These are phyloP conservation scores for Coemansia reversa DNA, from an alignment of 192 early-diverging fungal genomes.

Conservation along the genomic window DNA sequence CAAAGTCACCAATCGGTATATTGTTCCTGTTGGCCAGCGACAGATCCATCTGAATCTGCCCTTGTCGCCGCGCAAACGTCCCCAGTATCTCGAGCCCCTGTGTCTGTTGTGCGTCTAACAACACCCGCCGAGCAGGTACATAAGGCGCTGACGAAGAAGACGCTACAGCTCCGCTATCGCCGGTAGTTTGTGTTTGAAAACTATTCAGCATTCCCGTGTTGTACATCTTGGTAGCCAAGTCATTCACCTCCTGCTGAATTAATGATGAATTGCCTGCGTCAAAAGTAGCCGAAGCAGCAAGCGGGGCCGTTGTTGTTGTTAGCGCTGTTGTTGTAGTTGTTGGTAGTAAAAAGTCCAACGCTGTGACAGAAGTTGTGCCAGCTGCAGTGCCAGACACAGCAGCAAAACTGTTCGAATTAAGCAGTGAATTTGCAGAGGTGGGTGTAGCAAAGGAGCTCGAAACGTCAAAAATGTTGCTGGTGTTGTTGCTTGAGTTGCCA, in stretches of 20 bases:
- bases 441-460: constrained; percentile 24
- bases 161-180: neutral
- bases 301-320: neutral
- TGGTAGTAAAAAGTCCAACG: neutral
- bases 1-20: constrained; percentile 61
- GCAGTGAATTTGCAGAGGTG: constrained; percentile 2
- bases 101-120: constrained; percentile 52
- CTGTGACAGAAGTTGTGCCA: neutral
- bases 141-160: constrained; percentile 16
- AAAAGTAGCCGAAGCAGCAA: too few relatives aligned
- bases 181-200: neutral
- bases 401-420: neutral
- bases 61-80: constrained; percentile 59
- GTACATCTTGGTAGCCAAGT: constrained; percentile 43
- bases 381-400: neutral
- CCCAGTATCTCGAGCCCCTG: constrained; percentile 58
- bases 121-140: constrained; percentile 44
- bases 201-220: constrained; percentile 24
- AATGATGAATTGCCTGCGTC: neutral
- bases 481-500: neutral
- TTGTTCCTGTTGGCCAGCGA: constrained; percentile 58
- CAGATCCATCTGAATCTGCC: constrained; percentile 65
- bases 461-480: constrained; percentile 4
- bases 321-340: constrained; percentile 16
- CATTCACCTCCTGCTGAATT: constrained; percentile 28